Evolutionary conservation across 768 basidiomycete genomes (phyloP), one percentile per base, ranked within the genome.

Genomic region (Megacollybia marginata): DNA sequence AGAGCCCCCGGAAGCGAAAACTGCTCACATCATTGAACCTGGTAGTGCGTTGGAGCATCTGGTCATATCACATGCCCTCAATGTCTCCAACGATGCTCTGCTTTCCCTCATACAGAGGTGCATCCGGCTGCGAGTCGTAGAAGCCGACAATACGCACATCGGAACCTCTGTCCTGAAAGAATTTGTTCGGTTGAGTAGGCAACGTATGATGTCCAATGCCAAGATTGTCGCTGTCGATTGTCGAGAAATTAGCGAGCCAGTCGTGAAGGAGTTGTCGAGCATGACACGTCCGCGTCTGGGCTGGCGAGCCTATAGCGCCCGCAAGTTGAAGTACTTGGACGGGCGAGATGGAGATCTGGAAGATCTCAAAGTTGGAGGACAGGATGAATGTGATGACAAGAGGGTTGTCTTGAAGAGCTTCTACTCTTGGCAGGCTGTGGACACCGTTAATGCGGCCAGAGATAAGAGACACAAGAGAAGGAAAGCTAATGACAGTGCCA

Each of bases 371-470:
- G 65, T 31, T 9, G 47, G 80, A 9, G 85, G 83, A 42, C 83
- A 88, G 66, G 85, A 90, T 63, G 91, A 93, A 63, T 89, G 88
- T 59, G 89, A 92, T 54, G 73, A 76, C 57, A 65, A 58, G 59
- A 70, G 83, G 20, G 82, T 92, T 20, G 83, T 88, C 46, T 60
- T 92, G 55, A 91, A 91, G 76, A 82, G 85, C 20, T 93, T 91
- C 63, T 85, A 87, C 64, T 81, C 84, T 45, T 90, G 87, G 86
- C 86, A 91, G 71, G 85, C 78, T 9, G 88, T 92, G 34, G 90
- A 92, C 60, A 79, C 82, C 0, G 88, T 91, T 44, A 73, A 74
- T 51, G 69, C 73, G 33, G 76, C 73, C 48, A 72, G 85, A 59
- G 84, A 83, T 72, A 85, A 80, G 69, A 71, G 79, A 54, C 74